These are phyloP conservation scores for Dothidotthia symphoricarpi DNA, from an alignment of 2,329 filamentous ascomycete species.

Conservation along the genomic window DNA sequence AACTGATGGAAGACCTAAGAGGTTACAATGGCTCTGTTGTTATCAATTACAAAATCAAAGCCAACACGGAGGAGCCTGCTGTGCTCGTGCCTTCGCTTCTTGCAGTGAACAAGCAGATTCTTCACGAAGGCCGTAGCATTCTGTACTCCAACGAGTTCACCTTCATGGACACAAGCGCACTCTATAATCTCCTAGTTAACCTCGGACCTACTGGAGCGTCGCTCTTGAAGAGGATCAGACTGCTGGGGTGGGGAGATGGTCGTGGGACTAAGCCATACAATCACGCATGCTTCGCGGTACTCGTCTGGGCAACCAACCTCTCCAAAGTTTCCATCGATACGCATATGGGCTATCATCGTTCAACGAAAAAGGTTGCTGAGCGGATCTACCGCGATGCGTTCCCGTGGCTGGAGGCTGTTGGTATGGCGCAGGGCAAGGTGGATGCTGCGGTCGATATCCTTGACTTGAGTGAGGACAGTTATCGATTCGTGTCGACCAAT, in stretches of 20 bases:
- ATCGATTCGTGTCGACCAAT: neutral
- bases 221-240: conserved; percentile 24
- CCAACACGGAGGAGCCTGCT: conserved; percentile 5
- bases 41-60: conserved; percentile 10
- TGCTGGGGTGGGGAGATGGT: conserved; percentile 25
- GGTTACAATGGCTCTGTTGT: neutral
- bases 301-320: conserved; percentile 32
- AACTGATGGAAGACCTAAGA: conserved; percentile 1
- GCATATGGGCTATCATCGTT: conserved; percentile 2
- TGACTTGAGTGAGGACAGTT: conserved; percentile 4
- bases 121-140: conserved; percentile 24
- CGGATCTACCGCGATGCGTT: conserved; percentile 40
- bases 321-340: conserved; percentile 25
- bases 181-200: conserved; percentile 36
- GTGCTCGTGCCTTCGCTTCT: conserved; percentile 28
- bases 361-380: conserved; percentile 16
- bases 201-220: conserved; percentile 25
- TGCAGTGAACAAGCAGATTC: conserved; percentile 30
- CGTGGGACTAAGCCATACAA: conserved; percentile 35
- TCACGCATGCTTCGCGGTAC: conserved; percentile 33
- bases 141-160: conserved; percentile 34
- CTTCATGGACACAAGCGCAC: conserved; percentile 25
- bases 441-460: conserved; percentile 34
- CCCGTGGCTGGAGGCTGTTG: conserved; percentile 39
- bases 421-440: conserved; percentile 20